phyloP scores from a whole-genome alignment of 2,329 filamentous ascomycete genomes.

The Pyricularia sp. region DNA sequence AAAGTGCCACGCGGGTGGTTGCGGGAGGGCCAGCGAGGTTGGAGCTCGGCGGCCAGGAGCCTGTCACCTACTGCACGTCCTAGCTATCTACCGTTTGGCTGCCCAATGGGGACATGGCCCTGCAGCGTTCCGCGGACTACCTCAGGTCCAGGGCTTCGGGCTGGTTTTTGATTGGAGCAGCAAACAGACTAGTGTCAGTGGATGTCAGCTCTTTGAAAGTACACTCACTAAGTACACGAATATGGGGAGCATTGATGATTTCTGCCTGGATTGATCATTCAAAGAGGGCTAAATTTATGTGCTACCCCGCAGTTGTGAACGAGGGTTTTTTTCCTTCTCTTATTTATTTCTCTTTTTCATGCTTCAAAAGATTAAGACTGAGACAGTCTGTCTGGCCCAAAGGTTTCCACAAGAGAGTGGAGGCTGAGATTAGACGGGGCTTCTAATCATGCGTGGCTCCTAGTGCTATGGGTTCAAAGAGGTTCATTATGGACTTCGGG shows the following conservation, averaged over 20 bases:
- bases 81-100: not conserved
- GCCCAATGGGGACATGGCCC: not conserved
- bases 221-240: not conserved
- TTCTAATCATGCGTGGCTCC: not conserved
- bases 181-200: not conserved
- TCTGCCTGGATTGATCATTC: not conserved
- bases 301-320: not conserved
- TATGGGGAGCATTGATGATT: not conserved
- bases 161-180: not conserved
- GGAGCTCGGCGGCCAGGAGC: not conserved
- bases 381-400: not conserved
- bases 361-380: not conserved
- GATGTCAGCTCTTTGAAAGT: not conserved
- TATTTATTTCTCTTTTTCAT: too few relatives aligned
- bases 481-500: not conserved
- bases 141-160: not conserved
- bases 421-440: not conserved
- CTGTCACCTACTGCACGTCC: not conserved
- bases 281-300: not conserved
- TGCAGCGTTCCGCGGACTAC: not conserved
- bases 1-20: not conserved
- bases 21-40: not conserved
- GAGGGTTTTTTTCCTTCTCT: conserved; percentile 1
- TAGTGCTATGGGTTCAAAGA: not conserved
- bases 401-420: not conserved